These are phyloP conservation scores for Piromyces finnis DNA, from an alignment of 192 early-diverging fungal species.

Conservation along the genomic window DNA sequence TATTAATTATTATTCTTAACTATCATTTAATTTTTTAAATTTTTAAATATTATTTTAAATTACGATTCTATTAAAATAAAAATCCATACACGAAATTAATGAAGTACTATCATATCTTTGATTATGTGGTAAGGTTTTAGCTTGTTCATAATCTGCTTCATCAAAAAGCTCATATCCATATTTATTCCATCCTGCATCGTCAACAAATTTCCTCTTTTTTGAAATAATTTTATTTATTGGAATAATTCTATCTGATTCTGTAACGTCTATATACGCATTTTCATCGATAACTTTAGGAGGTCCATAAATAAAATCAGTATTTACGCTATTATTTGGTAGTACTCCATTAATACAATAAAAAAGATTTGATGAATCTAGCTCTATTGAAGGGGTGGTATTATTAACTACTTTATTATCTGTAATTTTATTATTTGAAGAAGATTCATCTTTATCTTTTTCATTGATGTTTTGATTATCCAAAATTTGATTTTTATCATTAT, in stretches of 20 bases:
- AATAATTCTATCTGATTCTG: not conserved
- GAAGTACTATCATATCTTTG: not conserved
- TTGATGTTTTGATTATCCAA: not conserved
- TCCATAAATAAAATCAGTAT: not conserved
- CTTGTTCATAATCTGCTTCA: not conserved
- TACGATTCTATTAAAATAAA: not conserved
- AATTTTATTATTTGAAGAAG: not conserved
- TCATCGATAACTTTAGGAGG: not conserved
- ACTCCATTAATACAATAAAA: not conserved
- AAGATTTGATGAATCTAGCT: not conserved
- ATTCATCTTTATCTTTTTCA: not conserved
- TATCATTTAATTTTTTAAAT: too few species aligned
- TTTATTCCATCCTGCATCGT: not conserved
- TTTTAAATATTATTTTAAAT: too few species aligned
- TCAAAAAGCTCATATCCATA: not conserved
- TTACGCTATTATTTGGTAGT: not conserved
- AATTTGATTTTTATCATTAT: not conserved
- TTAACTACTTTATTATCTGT: not conserved
- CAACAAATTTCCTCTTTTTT: not conserved
- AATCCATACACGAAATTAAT: not conserved
- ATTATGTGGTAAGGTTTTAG: not conserved
- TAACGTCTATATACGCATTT: not conserved
- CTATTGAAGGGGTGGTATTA: not conserved
- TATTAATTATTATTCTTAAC: too few species aligned
- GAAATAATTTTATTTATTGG: not conserved